phyloP scores from a whole-genome alignment of 1,284 basidiomycete species.

The Rhodotorula sp. region DNA sequence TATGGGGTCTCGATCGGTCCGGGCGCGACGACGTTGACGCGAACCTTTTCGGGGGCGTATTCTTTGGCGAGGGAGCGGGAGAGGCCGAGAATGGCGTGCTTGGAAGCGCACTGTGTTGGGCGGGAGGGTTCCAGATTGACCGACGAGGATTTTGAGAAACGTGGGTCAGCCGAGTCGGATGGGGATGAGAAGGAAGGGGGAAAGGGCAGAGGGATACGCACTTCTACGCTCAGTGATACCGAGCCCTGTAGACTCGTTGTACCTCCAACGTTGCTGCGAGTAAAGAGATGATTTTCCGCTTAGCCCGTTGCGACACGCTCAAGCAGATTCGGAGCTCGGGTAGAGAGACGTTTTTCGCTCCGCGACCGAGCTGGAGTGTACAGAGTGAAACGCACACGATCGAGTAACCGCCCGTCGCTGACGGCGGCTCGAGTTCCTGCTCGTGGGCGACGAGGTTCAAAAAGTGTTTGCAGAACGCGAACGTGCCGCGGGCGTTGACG shows the following conservation, averaged over 20 bases:
- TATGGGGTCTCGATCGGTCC: slow-evolving; percentile 36
- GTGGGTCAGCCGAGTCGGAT: background rate
- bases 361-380: background rate
- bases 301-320: no score
- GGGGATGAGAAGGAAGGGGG: background rate
- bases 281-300: no score
- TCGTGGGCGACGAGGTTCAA: background rate
- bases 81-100: slow-evolving; percentile 38
- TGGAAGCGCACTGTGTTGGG: slow-evolving; percentile 31
- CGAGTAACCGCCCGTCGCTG: slow-evolving; percentile 20
- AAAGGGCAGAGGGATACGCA: slow-evolving; percentile 1
- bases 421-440: background rate
- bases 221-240: slow-evolving; percentile 16
- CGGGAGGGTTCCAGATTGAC: no score
- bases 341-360: no score
- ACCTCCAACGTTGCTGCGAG: slow-evolving; percentile 26
- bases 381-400: slow-evolving; percentile 26
- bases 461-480: slow-evolving; percentile 33
- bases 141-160: no score
- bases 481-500: slow-evolving; percentile 28
- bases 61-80: slow-evolving; percentile 31
- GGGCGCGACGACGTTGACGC: slow-evolving; percentile 38
- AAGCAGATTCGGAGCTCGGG: no score
- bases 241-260: background rate
- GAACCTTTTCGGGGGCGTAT: slow-evolving; percentile 13